Conservation (phyloP, 1,284 basidiomycete genomes). For the Marasmius fiardii region DNA sequence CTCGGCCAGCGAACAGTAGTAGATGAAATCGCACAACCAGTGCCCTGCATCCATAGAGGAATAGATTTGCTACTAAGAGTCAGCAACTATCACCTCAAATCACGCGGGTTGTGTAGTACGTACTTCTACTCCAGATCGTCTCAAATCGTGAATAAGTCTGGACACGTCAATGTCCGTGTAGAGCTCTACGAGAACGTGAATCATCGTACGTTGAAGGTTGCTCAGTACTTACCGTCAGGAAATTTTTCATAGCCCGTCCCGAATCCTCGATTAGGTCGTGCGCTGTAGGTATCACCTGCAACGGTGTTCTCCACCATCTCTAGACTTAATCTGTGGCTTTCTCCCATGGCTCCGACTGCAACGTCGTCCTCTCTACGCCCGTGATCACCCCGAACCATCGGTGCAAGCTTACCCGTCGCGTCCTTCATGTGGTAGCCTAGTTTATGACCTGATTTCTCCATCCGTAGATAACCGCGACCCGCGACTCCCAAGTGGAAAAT, state of each 20-base stretch:
- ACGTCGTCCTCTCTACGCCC: slow-evolving; percentile 2
- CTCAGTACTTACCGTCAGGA: slow-evolving; percentile 22
- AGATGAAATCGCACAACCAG: slow-evolving; percentile 73
- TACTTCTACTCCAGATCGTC: slow-evolving; percentile 56
- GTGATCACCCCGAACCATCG: slow-evolving; percentile 7
- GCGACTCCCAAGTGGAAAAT: slow-evolving; percentile 73
- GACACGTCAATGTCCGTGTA: slow-evolving; percentile 42
- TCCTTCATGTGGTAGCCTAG: slow-evolving; percentile 72
- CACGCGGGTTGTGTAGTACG: slow-evolving; percentile 19
- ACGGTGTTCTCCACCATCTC: slow-evolving; percentile 26
- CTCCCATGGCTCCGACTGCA: not conserved
- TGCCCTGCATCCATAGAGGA: slow-evolving; percentile 75
- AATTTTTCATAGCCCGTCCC: slow-evolving; percentile 35
- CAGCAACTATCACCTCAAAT: slow-evolving; percentile 6
- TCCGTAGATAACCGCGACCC: slow-evolving; percentile 56
- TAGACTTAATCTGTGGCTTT: slow-evolving; percentile 30
- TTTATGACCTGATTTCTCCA: slow-evolving; percentile 67
- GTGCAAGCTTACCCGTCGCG: slow-evolving; percentile 41
- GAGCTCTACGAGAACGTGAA: slow-evolving; percentile 24
- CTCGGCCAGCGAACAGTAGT: slow-evolving; percentile 74
- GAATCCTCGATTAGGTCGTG: slow-evolving; percentile 33
- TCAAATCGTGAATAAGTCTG: slow-evolving; percentile 52
- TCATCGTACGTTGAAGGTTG: not conserved
- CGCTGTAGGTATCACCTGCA: slow-evolving; percentile 21
- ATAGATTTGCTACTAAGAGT: slow-evolving; percentile 49